Percentiles rank a stretch among this genome's conserved stretches.
phyloP scores from a whole-genome alignment of 345 rosid genomes.

The Reutealis trisperma region DNA sequence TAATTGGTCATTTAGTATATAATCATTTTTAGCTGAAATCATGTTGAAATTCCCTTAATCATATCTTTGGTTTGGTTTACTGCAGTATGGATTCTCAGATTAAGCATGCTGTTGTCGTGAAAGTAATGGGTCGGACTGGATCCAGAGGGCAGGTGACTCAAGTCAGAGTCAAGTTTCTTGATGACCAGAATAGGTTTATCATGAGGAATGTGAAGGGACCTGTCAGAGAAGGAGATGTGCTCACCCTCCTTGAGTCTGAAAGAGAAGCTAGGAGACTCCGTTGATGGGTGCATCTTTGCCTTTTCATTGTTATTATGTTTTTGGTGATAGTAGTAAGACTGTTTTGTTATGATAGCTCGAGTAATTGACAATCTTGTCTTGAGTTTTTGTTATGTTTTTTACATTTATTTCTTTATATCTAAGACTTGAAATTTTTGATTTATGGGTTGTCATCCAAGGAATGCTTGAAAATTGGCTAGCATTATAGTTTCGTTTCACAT shows the following conservation, averaged over 20 bases:
- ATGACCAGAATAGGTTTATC: constrained; percentile 62
- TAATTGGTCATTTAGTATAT: no score
- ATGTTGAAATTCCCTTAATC: background rate
- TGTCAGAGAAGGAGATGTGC: constrained; percentile 78
- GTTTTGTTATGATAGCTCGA: background rate
- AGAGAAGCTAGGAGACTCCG: constrained; percentile 91
- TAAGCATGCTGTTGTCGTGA: constrained; percentile 81
- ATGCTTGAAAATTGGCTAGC: background rate
- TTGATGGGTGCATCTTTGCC: background rate
- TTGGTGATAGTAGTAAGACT: background rate
- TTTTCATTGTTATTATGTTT: background rate
- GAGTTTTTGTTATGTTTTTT: background rate
- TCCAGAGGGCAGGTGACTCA: constrained; percentile 92
- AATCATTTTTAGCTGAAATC: no score
- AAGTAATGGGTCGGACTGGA: constrained; percentile 90
- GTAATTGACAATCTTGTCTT: background rate
- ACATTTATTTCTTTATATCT: background rate
- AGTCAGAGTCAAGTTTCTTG: constrained; percentile 77
- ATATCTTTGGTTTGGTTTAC: background rate
- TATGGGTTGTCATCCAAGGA: background rate
- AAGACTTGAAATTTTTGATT: background rate
- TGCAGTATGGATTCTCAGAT: constrained; percentile 66
- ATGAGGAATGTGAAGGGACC: constrained; percentile 94
- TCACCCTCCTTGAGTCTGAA: constrained; percentile 82
- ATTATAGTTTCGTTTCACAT: background rate